A percentile compares a stretch with the other conserved stretches of the same genome.
phyloP scores from a whole-genome alignment of 345 rosid species.

The Dipteronia dyeriana region DNA sequence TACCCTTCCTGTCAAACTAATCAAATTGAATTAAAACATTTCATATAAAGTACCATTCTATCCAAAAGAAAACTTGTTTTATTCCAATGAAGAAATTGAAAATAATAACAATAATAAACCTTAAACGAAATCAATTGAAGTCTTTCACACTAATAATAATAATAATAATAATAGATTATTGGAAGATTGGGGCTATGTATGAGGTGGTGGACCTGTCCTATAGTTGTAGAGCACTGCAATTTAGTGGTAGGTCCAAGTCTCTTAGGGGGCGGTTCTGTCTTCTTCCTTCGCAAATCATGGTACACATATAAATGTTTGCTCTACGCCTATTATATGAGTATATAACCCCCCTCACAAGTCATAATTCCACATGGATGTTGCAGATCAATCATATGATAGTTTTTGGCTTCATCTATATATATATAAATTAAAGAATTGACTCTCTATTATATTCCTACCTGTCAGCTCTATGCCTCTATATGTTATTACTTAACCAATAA shows the following conservation, averaged over 20 bases:
- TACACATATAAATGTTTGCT: not conserved
- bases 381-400: constrained; percentile 28
- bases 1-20: no score
- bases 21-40: no score
- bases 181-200: not conserved
- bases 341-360: not conserved
- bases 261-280: constrained; percentile 13
- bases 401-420: constrained; percentile 31
- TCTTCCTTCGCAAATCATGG: constrained; percentile 6
- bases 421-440: not conserved
- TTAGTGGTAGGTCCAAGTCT: constrained; percentile 10
- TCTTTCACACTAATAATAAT: not conserved
- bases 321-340: not conserved
- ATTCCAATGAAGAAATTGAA: no score
- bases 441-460: constrained; percentile 5
- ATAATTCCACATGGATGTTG: constrained; percentile 38
- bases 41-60: no score
- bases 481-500: not conserved
- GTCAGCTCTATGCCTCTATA: not conserved
- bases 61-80: no score
- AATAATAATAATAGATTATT: no score
- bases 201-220: no score
- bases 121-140: not conserved
- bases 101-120: not conserved
- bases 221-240: not conserved